Conservation (phyloP, 352 stramenopile species). For the Phytophthora pistaciae region DNA sequence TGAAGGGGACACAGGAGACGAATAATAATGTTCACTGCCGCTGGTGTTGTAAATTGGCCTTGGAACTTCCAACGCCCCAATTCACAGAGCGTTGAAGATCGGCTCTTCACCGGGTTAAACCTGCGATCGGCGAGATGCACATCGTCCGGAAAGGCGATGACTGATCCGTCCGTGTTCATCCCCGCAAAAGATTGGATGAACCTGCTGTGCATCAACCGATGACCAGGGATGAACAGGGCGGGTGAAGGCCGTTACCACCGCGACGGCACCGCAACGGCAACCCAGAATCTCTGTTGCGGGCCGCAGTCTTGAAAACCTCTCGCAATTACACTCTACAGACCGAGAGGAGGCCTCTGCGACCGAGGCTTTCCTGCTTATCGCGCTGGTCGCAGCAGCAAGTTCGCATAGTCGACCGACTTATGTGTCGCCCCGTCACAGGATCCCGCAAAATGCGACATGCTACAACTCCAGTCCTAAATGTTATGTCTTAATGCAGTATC, state of each 20-base stretch:
- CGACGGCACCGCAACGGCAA: background rate
- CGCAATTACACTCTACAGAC: background rate
- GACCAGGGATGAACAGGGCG: background rate
- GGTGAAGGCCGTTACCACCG: background rate
- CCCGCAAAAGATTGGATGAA: slow-evolving; percentile 10
- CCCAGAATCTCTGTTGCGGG: background rate
- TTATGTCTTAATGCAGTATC: no score
- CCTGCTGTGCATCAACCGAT: slow-evolving; percentile 4
- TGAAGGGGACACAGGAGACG: no score
- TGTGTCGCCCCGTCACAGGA: background rate
- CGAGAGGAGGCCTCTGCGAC: background rate
- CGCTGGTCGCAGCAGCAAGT: background rate
- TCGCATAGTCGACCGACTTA: background rate
- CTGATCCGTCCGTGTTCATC: slow-evolving; percentile 8
- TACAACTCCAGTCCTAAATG: no score
- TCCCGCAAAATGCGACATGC: slow-evolving; percentile 2
- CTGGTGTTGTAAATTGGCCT: background rate
- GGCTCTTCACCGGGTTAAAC: background rate
- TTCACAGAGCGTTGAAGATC: background rate
- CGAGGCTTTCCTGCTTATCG: background rate
- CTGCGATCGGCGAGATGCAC: background rate
- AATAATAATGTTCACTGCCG: background rate
- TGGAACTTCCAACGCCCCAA: no score
- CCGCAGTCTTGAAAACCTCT: background rate
- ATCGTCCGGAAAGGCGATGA: slow-evolving; percentile 3